phyloP scores from a whole-genome alignment of 257 asterid species.

The Fraxinus cuspidata region DNA sequence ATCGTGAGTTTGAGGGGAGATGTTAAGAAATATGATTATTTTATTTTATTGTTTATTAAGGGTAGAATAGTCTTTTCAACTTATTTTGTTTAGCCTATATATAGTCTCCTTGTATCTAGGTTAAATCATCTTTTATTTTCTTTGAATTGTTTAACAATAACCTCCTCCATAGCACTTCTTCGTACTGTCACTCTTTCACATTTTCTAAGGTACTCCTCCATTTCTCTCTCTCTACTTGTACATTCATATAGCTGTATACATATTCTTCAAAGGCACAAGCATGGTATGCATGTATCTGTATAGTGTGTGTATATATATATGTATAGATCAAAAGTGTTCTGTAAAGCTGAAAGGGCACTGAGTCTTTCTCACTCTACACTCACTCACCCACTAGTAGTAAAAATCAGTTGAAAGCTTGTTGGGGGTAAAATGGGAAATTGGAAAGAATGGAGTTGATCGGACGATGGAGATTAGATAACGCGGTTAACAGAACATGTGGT shows the following conservation, averaged over 20 bases:
- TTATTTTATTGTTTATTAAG: no score
- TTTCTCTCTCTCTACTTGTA: slow-evolving; percentile 22
- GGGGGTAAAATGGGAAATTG: slow-evolving; percentile 46
- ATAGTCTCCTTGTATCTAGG: no score
- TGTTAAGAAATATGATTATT: no score
- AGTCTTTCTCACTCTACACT: slow-evolving; percentile 25
- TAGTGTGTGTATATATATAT: neutral
- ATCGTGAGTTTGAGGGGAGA: no score
- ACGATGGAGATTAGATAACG: slow-evolving; percentile 66
- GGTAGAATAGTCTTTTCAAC: no score
- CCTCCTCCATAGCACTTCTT: slow-evolving; percentile 44
- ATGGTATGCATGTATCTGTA: neutral
- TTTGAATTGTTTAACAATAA: no score
- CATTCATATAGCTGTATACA: neutral
- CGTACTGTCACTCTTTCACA: slow-evolving; percentile 32
- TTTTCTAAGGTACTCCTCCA: slow-evolving; percentile 42
- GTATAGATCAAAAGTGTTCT: neutral
- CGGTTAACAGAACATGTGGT: slow-evolving; percentile 89
- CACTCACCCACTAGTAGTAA: neutral
- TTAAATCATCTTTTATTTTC: no score
- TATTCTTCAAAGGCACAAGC: slow-evolving; percentile 2
- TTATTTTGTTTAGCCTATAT: no score
- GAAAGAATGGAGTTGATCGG: slow-evolving; percentile 40
- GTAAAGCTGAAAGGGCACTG: slow-evolving; percentile 38
- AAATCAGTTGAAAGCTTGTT: slow-evolving; percentile 15